Base-by-base conservation (phyloP, 345 rosid species). In the Camelina hispida region DNA sequence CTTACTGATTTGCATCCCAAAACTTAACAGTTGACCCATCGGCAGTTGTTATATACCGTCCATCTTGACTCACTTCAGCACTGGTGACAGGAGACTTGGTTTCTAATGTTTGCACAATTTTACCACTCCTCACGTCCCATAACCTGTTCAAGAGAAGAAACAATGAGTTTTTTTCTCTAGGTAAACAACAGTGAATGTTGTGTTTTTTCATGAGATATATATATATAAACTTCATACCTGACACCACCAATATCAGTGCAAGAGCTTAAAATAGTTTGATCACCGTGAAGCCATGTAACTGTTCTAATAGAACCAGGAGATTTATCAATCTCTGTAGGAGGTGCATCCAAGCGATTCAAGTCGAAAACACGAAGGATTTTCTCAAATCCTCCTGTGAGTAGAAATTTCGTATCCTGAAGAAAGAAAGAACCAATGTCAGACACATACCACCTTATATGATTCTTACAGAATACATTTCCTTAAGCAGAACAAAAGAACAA, bases 1-100 rank as follows among this genome's bases (percentile, higher is more conserved):
- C 97, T 85, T 85, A 94, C 98, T 91, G 96, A 79, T 94, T 94
- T 35, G 98, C 97, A 72, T 94, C 98, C 97, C 98, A 94, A 69
- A 94, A 91, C 74, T 91, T 91, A 69, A 94, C 93, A 5, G 87
- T 85, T 7, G 93, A 88, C 13, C 96, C 98, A 68, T 94, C 97
- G 38, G 93, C 90, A 43, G 98, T 94, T 9, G 95, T 90, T 60
- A 94, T 91, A 76, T 88, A 91, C 9, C 96, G 93, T 9, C 97
- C 97, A 82, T 91, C 97, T 84, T 85, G 97, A 81, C 98, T 91
- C 75, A 94, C 97, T 86, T 94, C 98, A 71, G 96, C 88, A 81
- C 96, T 87, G 9, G 98, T 94, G 38, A 90, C 97, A 55, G 97
- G 84, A 65, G 92, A 91, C 73, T 83, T 86, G 28, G 98, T 94